A percentile compares a stretch with the other conserved stretches of the same genome.
Conservation (phyloP, 2,329 filamentous ascomycete genomes). For the Colletotrichum cuscutae region DNA sequence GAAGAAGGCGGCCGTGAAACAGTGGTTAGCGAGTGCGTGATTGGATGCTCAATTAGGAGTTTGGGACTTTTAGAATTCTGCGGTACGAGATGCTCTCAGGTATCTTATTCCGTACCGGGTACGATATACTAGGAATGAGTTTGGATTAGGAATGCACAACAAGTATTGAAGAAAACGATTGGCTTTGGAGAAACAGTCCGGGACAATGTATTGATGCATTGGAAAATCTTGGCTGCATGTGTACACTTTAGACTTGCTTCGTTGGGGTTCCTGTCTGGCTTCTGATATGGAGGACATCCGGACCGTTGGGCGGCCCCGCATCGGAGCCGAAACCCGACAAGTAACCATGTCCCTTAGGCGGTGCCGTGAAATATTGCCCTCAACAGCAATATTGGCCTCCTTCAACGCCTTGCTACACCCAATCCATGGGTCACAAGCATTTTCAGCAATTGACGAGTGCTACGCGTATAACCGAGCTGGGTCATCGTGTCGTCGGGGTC, state of each 20-base stretch:
- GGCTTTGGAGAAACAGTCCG: not conserved
- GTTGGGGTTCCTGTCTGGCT: not conserved
- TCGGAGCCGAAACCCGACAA: not conserved
- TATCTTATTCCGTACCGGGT: no score
- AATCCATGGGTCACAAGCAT: not conserved
- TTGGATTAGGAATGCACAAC: not conserved
- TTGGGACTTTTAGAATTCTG: no score
- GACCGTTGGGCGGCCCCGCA: not conserved
- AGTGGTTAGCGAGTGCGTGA: not conserved
- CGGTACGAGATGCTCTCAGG: no score
- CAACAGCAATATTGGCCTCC: not conserved
- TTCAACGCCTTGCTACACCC: not conserved
- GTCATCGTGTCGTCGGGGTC: not conserved
- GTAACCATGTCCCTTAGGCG: not conserved
- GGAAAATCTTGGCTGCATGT: not conserved
- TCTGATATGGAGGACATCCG: not conserved
- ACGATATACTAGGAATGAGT: not conserved
- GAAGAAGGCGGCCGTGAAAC: conserved; percentile 21
- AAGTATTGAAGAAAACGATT: not conserved
- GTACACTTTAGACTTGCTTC: not conserved
- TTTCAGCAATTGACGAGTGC: not conserved
- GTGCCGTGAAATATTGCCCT: not conserved
- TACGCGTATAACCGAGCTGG: not conserved
- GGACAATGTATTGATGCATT: not conserved
- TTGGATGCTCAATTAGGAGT: no score